Conservation (phyloP, 306 rosid genomes). For the Bauhinia variegata region DNA sequence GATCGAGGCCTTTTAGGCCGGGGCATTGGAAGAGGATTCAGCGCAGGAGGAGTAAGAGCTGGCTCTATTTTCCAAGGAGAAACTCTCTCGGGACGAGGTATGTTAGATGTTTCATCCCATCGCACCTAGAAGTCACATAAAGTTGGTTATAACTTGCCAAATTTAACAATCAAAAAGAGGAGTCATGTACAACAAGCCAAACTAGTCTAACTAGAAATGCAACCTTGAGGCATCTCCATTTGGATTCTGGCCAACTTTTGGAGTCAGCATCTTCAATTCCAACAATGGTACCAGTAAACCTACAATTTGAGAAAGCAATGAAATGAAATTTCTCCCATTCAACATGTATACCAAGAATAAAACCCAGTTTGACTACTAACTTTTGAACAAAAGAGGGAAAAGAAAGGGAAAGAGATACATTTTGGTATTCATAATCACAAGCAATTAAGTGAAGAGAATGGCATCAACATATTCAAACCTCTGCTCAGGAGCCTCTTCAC, state of each 20-base stretch:
- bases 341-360: neutral
- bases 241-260: conserved; percentile 77
- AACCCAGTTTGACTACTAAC: neutral
- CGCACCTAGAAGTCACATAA: conserved; percentile 66
- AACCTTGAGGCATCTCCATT: conserved; percentile 98
- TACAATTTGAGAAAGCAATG: conserved; percentile 21
- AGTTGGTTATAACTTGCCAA: conserved; percentile 15
- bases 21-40: conserved; percentile 76
- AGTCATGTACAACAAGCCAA: neutral
- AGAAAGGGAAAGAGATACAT: neutral
- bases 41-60: conserved; percentile 84
- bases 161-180: conserved; percentile 4
- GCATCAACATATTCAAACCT: conserved; percentile 53
- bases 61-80: conserved; percentile 98
- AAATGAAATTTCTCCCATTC: conserved; percentile 2
- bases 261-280: conserved; percentile 83
- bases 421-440: neutral
- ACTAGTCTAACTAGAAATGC: conserved; percentile 9
- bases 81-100: conserved; percentile 94
- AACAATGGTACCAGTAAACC: conserved; percentile 91
- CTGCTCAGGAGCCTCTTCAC: conserved; percentile 98
- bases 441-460: neutral
- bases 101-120: conserved; percentile 93
- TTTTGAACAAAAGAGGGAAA: neutral
- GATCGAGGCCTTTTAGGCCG: conserved; percentile 86